Evolutionary conservation across 306 rosid genomes (phyloP).

Genomic region (Boehmeria nivea): DNA sequence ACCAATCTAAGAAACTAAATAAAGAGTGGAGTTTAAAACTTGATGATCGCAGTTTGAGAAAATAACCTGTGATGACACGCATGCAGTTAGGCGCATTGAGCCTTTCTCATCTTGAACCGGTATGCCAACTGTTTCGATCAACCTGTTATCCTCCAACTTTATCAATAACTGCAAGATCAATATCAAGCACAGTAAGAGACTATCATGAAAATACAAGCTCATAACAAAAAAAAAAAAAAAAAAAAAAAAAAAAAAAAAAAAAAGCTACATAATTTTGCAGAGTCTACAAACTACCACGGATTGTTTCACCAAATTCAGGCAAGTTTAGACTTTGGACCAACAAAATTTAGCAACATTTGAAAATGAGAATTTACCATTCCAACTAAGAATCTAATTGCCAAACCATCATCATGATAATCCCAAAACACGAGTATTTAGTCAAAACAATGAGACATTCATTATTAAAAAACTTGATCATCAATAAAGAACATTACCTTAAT

Average conservation of each 20-base stretch:
- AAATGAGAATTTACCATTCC: not conserved
- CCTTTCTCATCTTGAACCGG: conserved; percentile 59
- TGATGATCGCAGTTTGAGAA: conserved; percentile 18
- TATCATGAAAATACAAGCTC: too few relatives aligned
- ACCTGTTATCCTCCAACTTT: conserved; percentile 84
- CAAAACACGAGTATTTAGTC: not conserved
- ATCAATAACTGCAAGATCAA: conserved; percentile 63
- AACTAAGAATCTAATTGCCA: not conserved
- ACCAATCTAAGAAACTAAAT: conserved; percentile 11
- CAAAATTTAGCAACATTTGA: not conserved
- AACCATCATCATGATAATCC: not conserved
- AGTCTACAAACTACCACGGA: too few relatives aligned
- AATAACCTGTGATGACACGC: conserved; percentile 88
- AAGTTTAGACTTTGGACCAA: too few relatives aligned
- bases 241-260: too few relatives aligned
- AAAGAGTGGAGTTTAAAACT: conserved; percentile 8
- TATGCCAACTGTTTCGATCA: conserved; percentile 96
- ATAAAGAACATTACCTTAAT: conserved; percentile 46
- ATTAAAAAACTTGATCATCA: not conserved
- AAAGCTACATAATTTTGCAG: too few relatives aligned
- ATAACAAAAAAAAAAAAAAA: too few relatives aligned
- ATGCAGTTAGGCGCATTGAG: conserved; percentile 84
- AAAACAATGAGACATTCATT: not conserved
- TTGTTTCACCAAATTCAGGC: too few relatives aligned
- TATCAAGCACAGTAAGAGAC: conserved; percentile 4